Evolutionary conservation across 345 rosid genomes (phyloP), one percentile per base, ranked within the genome.

Genomic region (Gynandropsis gynandra): DNA sequence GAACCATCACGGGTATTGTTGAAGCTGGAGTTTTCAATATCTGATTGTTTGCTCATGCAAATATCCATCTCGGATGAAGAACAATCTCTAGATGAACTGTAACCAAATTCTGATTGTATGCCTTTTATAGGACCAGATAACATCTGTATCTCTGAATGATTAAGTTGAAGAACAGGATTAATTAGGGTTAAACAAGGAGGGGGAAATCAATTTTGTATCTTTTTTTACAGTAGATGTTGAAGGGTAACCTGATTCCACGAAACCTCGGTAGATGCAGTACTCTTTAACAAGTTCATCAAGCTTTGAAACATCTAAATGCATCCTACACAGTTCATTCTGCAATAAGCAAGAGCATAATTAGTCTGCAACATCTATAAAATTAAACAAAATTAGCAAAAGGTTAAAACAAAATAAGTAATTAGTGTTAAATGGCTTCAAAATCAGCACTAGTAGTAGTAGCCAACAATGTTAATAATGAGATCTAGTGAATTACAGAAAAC

Each of bases 281-380:
- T 90, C 96, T 10, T 57, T 80, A 19, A 90, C 87, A 57, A 87
- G 87, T 64, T 77, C 89, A 58, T 90, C 98, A 40, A 87, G 89
- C 70, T 75, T 61, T 10, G 85, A 67, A 59, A 80, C 74, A 68
- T 87, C 79, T 62, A 87, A 64, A 48, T 76, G 84, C 87, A 79
- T 90, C 71, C 89, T 81, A 64, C 92, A 90, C 55, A 90, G 60
- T 67, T 90, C 98, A 77, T 90, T 90, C 98, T 90, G 90, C 75
- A 71, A 58, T 59, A 47, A 40, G 58, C 57, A 42, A 45, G 14
- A 4, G 61, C 1, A 32, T 18, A 45, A 40, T 58, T 47, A 65
- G 70, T 38, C 10, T 31, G 31, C 54, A 32, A 14, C 19, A 16
- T 54, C 31, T 10, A 38, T 20, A 16, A 13, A 41, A 20, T 9